These are phyloP conservation scores for Discostella pseudostelligera DNA, from an alignment of 108 stramenopile genomes.

Conservation along the genomic window DNA sequence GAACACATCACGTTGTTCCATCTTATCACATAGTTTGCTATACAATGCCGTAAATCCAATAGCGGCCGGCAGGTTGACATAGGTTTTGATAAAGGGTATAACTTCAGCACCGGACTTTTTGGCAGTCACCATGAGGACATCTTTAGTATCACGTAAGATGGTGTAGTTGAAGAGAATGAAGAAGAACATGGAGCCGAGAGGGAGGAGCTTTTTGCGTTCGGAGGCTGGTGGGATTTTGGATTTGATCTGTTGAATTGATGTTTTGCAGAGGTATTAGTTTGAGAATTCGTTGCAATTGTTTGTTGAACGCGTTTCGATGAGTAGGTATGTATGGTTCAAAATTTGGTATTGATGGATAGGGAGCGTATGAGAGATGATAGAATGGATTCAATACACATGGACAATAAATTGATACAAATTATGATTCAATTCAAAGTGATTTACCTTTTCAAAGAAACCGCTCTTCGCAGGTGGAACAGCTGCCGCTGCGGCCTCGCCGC, in stretches of 20 bases:
- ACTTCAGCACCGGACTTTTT: constrained; percentile 92
- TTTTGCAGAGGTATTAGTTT: too few species aligned
- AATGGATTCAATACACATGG: background rate
- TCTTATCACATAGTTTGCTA: constrained; percentile 74
- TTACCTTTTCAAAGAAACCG: constrained; percentile 16
- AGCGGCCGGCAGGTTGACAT: constrained; percentile 86
- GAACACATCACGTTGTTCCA: constrained; percentile 90
- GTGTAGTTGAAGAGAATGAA: constrained; percentile 98
- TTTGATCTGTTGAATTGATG: constrained; percentile 48
- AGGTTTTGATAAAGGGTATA: constrained; percentile 97
- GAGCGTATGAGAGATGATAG: too few species aligned
- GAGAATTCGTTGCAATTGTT: too few species aligned
- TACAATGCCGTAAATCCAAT: constrained; percentile 90
- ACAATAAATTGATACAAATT: background rate
- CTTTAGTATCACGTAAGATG: constrained; percentile 95
- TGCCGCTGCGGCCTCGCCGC: constrained; percentile 12
- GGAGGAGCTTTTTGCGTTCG: constrained; percentile 91
- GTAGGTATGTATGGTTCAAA: too few species aligned
- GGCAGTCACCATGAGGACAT: constrained; percentile 89
- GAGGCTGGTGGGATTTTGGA: constrained; percentile 64
- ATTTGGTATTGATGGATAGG: too few species aligned
- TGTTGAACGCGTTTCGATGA: too few species aligned
- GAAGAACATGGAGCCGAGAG: constrained; percentile 95
- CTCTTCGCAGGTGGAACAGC: constrained; percentile 12
- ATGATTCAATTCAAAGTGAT: background rate